phyloP scores from a whole-genome alignment of 1,139 yeast genomes.

The Hemisphaericaspora xylofermentans region DNA sequence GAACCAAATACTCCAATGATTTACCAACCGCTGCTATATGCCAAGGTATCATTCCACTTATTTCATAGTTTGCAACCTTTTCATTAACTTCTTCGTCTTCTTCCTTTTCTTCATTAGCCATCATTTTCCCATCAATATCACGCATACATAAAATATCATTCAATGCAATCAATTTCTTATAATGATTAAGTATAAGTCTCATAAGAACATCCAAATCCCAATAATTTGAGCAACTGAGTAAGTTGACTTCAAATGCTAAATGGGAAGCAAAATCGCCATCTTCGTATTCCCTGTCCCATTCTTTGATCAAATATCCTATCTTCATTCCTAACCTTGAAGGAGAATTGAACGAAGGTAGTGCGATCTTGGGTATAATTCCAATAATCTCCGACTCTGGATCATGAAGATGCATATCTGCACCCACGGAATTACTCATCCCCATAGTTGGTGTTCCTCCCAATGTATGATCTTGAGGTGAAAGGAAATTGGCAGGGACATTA shows the following conservation, averaged over 20 bases:
- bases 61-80: slow-evolving; percentile 22
- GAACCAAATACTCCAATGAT: slow-evolving; percentile 50
- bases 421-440: slow-evolving; percentile 11
- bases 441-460: slow-evolving; percentile 6
- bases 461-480: slow-evolving; percentile 33
- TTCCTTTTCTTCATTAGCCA: slow-evolving; percentile 5
- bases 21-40: slow-evolving; percentile 77
- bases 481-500: slow-evolving; percentile 35
- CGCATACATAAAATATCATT: slow-evolving; percentile 41
- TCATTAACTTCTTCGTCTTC: slow-evolving; percentile 10
- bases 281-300: slow-evolving; percentile 8
- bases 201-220: slow-evolving; percentile 57
- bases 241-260: slow-evolving; percentile 56
- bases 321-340: slow-evolving; percentile 71
- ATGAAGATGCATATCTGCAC: slow-evolving; percentile 40
- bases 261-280: slow-evolving; percentile 13
- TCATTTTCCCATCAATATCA: slow-evolving; percentile 22
- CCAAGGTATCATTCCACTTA: slow-evolving; percentile 62
- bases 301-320: slow-evolving; percentile 66
- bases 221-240: slow-evolving; percentile 68
- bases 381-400: slow-evolving; percentile 58
- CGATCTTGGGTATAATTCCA: slow-evolving; percentile 60
- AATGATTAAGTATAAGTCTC: slow-evolving; percentile 63
- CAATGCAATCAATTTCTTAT: slow-evolving; percentile 60
- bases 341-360: slow-evolving; percentile 67